Base-by-base conservation (phyloP, 176 grass and related monocot genomes). In the Secale cereale region DNA sequence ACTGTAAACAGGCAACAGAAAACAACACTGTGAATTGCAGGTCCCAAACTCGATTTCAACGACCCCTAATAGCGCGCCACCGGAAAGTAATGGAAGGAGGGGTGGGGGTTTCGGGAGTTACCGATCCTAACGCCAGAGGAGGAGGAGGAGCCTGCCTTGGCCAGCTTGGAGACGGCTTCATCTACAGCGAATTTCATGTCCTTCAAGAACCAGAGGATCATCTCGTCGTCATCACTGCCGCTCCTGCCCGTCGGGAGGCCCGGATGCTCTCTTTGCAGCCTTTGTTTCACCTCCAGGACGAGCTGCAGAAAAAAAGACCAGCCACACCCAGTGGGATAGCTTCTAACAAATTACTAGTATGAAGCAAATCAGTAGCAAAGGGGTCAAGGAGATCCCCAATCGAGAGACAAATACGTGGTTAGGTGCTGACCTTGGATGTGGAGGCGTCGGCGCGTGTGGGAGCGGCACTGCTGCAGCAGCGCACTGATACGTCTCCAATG, bases 181-280 rank as follows among this genome's bases (percentile, higher is more conserved):
- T 95, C 91, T 22, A 95, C 78, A 0, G 88, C 92, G 79, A 94
- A 92, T 12, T 91, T 96, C 75, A 93, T 81, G 70, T 98, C 93
- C 89, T 92, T 96, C 59, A 98, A 77, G 81, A 94, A 98, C 91
- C 93, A 98, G 74, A 89, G 84, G 77, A 98, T 94, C 97, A 95
- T 95, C n/a, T 87, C 89, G 26, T 98, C 97, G 5, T 94, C 97
- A 13, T 91, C 93, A 59, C 92, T 98, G 76, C 88, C 93, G 62
- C 89, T 88, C 57, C 70, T 94, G 31, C 95, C 95, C 9, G 86
- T 85, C 60, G 89, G 86, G 46, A 98, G 97, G 62, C 72, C 76
- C 20, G 86, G 90, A 70, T 91, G 90, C 68, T 95, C 89, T 59
- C 59, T 87, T 20, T 83, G 28, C 78, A 95, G 88, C 82, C 91